These are phyloP conservation scores for Eruca vesicaria DNA, from an alignment of 441 rosid species.

Conservation along the genomic window DNA sequence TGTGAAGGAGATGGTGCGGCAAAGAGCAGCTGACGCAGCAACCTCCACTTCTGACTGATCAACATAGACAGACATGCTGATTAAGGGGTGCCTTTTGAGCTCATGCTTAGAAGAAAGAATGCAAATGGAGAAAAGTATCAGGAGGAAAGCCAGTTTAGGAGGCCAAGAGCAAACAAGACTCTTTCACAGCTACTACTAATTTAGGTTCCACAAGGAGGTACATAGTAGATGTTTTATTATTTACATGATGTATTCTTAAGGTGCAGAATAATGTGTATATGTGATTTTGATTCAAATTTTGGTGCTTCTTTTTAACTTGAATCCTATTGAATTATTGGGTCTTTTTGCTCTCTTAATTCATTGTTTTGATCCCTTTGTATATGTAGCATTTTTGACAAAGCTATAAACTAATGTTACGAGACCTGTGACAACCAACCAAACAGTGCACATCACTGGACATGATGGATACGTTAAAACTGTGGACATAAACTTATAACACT, in stretches of 20 bases:
- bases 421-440: too few relatives aligned
- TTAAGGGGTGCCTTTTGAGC: not conserved
- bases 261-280: slow-evolving; percentile 19
- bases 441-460: too few relatives aligned
- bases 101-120: not conserved
- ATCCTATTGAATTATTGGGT: slow-evolving; percentile 16
- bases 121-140: not conserved
- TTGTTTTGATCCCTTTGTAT: not conserved
- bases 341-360: not conserved
- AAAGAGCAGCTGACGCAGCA: slow-evolving; percentile 89
- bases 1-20: slow-evolving; percentile 99
- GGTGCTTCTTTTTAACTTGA: slow-evolving; percentile 15
- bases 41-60: slow-evolving; percentile 54
- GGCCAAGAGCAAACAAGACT: slow-evolving; percentile 9
- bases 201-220: slow-evolving; percentile 21
- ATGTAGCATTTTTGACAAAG: too few relatives aligned
- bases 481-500: not conserved
- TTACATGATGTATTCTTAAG: slow-evolving; percentile 14
- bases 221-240: slow-evolving; percentile 18
- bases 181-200: slow-evolving; percentile 11
- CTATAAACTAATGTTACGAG: too few relatives aligned
- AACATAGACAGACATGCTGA: not conserved
- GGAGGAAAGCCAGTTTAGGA: slow-evolving; percentile 6
- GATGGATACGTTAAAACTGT: too few relatives aligned
- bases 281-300: slow-evolving; percentile 18